phyloP scores from a whole-genome alignment of 2,329 filamentous ascomycete genomes.

The Monosporascus cannonballus region DNA sequence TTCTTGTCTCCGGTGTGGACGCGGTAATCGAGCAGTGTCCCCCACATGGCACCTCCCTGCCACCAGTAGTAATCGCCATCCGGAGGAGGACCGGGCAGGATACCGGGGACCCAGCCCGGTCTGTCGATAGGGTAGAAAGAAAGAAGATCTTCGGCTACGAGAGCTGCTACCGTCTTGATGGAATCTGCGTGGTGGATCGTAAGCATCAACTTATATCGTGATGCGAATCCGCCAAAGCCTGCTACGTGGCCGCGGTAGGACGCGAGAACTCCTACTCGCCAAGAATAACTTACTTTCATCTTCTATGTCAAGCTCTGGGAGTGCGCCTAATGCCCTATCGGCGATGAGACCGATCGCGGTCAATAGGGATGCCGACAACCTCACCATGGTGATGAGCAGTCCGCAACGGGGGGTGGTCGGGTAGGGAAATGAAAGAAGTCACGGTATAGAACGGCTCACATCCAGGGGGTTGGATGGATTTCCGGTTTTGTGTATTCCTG shows the following conservation, averaged over 20 bases:
- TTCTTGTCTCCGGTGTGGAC: constrained; percentile 57
- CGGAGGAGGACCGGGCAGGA: constrained; percentile 49
- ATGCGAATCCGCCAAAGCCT: too few relatives aligned
- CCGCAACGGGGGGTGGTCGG: too few relatives aligned
- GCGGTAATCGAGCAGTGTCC: constrained; percentile 65
- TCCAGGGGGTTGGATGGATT: neutral
- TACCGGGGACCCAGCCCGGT: constrained; percentile 47
- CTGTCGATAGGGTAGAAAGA: constrained; percentile 45
- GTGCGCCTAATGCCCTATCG: constrained; percentile 5
- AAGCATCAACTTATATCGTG: neutral
- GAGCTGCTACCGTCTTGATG: constrained; percentile 39
- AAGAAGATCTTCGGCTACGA: constrained; percentile 45
- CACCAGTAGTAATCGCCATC: constrained; percentile 66
- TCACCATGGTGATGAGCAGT: constrained; percentile 15
- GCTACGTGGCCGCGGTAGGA: too few relatives aligned
- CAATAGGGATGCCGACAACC: constrained; percentile 8
- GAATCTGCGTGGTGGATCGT: constrained; percentile 27
- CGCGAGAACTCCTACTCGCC: too few relatives aligned
- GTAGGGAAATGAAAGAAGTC: neutral
- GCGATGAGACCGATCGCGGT: constrained; percentile 7
- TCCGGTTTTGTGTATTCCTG: neutral
- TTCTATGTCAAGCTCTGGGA: constrained; percentile 10
- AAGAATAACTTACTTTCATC: constrained; percentile 5
- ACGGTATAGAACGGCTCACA: neutral
- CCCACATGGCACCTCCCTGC: constrained; percentile 65